Base-by-base conservation (phyloP, 768 basidiomycete species). In the Macrolepiota dolichaula region DNA sequence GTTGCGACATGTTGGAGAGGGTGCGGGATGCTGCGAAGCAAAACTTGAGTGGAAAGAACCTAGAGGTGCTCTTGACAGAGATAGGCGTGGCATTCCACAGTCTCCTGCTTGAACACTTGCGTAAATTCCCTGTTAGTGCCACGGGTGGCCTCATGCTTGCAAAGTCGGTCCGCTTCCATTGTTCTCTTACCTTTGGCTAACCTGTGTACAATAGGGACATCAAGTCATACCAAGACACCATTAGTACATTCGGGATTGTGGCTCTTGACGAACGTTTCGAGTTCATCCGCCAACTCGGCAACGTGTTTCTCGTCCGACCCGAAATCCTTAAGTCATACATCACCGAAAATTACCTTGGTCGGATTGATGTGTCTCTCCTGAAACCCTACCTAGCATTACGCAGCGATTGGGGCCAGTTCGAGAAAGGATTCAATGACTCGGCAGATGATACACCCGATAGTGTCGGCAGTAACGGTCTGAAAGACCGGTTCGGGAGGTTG, bases 121-220 rank as follows among this genome's bases (percentile, higher is more conserved):
- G 91, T 69, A 98, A 94, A 74, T 98, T 98, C 76, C 92, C 94
- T 2, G 95, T 99, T 56, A 97, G 90, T 66, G 95, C 96, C 0
- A 94, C 95, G 1, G 97, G 97, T 44, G 97, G 96, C 15, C 78
- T 99, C 55, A 96, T 98, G 93, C 87, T 99, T 42, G 96, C 97
- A 24, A 99, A 98, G 95, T 96, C 65, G 62, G 87, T 78, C 19
- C n/a, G n/a, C 32, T n/a, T n/a, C 36, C 2, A 4, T 13, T 25
- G 35, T 7, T 29, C n/a, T 19, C 9, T n/a, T 29, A 17, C 10
- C 32, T 15, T 24, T 11, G 37, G 49, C 17, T 52, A 10, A 38
- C 51, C 10, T 40, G 35, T 55, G 6, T 15, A 51, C 54, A 44
- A 27, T 70, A 98, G 96, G 76, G 97, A 99, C 70, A 85, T 99